Percentiles rank a stretch among this genome's conserved stretches.
Conservation (phyloP, 768 basidiomycete genomes). For the Rhodosporidiobolus odoratus region DNA sequence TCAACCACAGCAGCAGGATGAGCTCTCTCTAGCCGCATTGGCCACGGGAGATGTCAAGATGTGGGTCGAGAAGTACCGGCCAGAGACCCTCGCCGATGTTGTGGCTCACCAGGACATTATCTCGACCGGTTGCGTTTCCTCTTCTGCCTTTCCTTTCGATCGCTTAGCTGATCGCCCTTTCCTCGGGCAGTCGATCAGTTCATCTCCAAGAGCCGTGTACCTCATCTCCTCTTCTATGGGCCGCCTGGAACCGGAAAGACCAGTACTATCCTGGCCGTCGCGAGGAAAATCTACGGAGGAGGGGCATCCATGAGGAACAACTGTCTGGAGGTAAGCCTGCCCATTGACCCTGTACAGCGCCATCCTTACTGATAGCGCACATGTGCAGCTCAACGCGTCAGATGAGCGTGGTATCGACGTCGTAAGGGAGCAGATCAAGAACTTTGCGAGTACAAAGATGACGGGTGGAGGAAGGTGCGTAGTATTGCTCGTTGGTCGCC, state of each 20-base stretch:
- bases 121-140: conserved; percentile 69
- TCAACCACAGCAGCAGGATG: not conserved
- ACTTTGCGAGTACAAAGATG: conserved; percentile 92
- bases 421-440: conserved; percentile 97
- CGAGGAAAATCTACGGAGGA: conserved; percentile 84
- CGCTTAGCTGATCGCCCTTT: not conserved
- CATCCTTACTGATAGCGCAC: not conserved
- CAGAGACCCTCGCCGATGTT: conserved; percentile 82
- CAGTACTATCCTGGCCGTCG: conserved; percentile 91
- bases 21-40: not conserved
- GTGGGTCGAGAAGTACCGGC: conserved; percentile 58
- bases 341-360: not conserved
- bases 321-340: conserved; percentile 71
- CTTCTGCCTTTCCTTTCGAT: not conserved
- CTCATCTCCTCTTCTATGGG: conserved; percentile 93
- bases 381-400: conserved; percentile 79
- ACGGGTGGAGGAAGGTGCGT: conserved; percentile 43
- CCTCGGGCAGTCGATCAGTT: conserved; percentile 78
- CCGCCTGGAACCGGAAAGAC: conserved; percentile 99
- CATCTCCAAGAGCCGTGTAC: conserved; percentile 86
- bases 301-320: conserved; percentile 66
- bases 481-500: not conserved
- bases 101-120: conserved; percentile 97
- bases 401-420: conserved; percentile 99
- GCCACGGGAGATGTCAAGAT: not conserved